Base-by-base conservation (phyloP, 2,329 filamentous ascomycete genomes). In the Cladosporium sp. region DNA sequence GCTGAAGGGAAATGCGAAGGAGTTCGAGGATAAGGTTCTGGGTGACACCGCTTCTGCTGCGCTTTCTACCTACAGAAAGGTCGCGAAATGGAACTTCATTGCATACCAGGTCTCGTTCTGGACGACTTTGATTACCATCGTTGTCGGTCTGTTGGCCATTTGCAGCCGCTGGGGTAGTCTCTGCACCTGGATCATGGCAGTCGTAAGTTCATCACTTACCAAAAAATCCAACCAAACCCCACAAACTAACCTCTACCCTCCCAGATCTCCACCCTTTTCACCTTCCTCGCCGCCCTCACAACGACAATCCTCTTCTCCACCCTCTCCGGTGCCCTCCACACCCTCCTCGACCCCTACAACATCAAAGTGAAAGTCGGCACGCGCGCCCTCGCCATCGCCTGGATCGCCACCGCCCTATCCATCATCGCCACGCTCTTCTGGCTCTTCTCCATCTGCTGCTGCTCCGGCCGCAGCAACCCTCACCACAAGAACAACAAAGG, bases 381-480 rank as follows among this genome's bases (percentile, higher is more conserved):
- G 25, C 73, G 76, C 52, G 92, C 86, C 72, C 82, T 93, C 49
- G 78, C 78, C 30, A 72, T 83, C 16, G 80, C 86, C 60, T 96
- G 91, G 88, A 75, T 97, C 53, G 84, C 84, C 38, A 84, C 85
- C 33, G 86, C 80, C 22, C 90, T 94, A 65, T 84, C 85, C 54
- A 66, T 93, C 29, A 87, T 69, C 36, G 85, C 86, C 7, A 82
- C 80, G 56, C 71, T 95, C 65, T 96, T 97, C 84, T 97, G 93
- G 92, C 73, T 91, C 64, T 82, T 94, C 68, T 88, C 84, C 69
- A 80, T 86, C 62, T 97, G 92, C 84, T 97, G 91, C 82, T 95
- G 91, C 77, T 83, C 79, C 59, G 88, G 88, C 40, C 75, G 78
- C 59, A 76, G 71, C 49, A 71, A 73, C 22, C 74, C 73, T 47